Base-by-base conservation (phyloP, 2,329 filamentous ascomycete species). In the Aspergillus sp. region DNA sequence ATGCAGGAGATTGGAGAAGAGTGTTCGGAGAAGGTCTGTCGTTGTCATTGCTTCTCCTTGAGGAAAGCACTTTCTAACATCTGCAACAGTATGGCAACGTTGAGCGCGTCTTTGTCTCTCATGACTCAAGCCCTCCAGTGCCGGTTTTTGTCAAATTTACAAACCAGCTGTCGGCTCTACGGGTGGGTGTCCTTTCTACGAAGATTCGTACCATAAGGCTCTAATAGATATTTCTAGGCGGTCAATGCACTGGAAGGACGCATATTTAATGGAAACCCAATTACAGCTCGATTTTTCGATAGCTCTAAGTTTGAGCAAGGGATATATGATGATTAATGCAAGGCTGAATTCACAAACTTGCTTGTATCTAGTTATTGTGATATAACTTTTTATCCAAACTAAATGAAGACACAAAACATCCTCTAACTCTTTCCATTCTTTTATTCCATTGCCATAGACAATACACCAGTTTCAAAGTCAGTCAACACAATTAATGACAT, bases 1-100 rank as follows among this genome's bases (percentile, higher is more conserved):
- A 83, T 91, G 56, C 91, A 97, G 70, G 90, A 96, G 65, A 96
- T 98, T 66, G 93, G 93, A 5, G 88, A 96, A 60, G 88, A 94
- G 63, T 96, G 94, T 66, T 83, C 83, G 43, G 81, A 88, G 54
- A 89, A 90, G 76, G 80, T 83, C 61, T 54, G 62, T 53, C n/a
- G 7, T 40, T 26, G 33, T 7, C 7, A 40, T 6, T 35, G 34
- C 8, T 41, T 42, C 10, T 2, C 3, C 41, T 7, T 43, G 41
- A 26, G 27, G 19, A 19, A 19, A 19, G 19, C 19, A 12, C 36
- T 30, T 41, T 29, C 48, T 49, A 38, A 52, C 38, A 19, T 26
- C 9, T 48, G 12, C 6, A 12, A n/a, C 47, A 88, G 81, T 94
- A 94, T 63, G 89, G 90, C 10, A 79, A 81, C 40, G 85, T 95